These are phyloP conservation scores for Calonectria henricotiae DNA, from an alignment of 2,329 filamentous ascomycete species.

Conservation along the genomic window DNA sequence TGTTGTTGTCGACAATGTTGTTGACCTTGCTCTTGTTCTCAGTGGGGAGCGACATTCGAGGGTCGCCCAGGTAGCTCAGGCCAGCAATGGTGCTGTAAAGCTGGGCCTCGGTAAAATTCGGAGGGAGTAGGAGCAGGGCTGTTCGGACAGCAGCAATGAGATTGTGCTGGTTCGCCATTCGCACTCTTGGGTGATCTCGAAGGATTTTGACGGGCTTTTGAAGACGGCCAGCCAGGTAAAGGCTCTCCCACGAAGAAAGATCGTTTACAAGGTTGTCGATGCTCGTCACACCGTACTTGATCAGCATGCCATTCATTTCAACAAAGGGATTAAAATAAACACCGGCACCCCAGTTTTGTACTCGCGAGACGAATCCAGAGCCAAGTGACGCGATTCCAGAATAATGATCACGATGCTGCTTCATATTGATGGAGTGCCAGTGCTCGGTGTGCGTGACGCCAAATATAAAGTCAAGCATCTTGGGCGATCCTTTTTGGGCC, in stretches of 20 bases:
- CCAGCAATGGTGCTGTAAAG: conserved; percentile 93
- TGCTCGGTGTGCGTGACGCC: conserved; percentile 95
- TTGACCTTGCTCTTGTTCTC: conserved; percentile 94
- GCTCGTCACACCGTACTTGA: conserved; percentile 98
- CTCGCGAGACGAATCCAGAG: conserved; percentile 85
- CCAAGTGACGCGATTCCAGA: conserved; percentile 87
- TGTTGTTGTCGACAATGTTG: conserved; percentile 94
- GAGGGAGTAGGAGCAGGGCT: conserved; percentile 88
- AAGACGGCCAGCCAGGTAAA: conserved; percentile 95
- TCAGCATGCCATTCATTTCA: conserved; percentile 93
- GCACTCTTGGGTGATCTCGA: conserved; percentile 91
- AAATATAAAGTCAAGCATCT: conserved; percentile 99
- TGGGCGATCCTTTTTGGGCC: conserved; percentile 88
- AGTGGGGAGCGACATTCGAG: conserved; percentile 92
- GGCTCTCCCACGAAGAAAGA: conserved; percentile 90
- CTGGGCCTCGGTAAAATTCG: conserved; percentile 87
- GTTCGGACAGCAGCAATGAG: conserved; percentile 92
- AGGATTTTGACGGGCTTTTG: conserved; percentile 99
- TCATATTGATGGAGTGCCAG: conserved; percentile 95
- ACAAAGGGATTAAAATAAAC: conserved; percentile 99
- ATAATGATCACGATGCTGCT: conserved; percentile 93
- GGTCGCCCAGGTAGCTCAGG: conserved; percentile 95
- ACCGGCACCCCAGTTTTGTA: conserved; percentile 94
- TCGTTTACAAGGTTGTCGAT: conserved; percentile 91
- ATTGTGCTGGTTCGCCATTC: conserved; percentile 96